Evolutionary conservation across 768 basidiomycete genomes (phyloP).

Genomic region (Guyanaporus albipodus): DNA sequence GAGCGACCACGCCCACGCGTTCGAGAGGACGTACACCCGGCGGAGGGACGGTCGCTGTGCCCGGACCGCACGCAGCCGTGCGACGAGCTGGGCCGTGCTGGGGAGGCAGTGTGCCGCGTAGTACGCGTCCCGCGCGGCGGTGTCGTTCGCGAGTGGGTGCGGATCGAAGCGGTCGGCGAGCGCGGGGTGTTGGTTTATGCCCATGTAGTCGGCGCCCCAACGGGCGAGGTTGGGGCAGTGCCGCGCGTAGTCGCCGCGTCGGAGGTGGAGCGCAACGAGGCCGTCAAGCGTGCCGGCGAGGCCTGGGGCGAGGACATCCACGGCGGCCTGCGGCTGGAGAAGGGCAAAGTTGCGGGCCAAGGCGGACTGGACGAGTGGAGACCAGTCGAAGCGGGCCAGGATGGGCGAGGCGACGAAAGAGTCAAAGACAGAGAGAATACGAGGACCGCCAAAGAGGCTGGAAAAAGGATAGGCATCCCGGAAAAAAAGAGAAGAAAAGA

Average conservation of each 20-base stretch:
- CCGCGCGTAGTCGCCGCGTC: slow-evolving; percentile 56
- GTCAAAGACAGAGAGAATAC: slow-evolving; percentile 42
- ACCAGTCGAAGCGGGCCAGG: slow-evolving; percentile 49
- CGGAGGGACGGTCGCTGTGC: slow-evolving; percentile 27
- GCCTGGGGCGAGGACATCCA: slow-evolving; percentile 15
- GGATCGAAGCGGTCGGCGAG: slow-evolving; percentile 40
- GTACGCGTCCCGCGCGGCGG: slow-evolving; percentile 6
- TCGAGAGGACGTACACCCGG: slow-evolving; percentile 49
- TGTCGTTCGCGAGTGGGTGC: slow-evolving; percentile 2
- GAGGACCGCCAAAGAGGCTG: slow-evolving; percentile 45
- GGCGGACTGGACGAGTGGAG: slow-evolving; percentile 46
- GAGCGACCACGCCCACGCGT: slow-evolving; percentile 45
- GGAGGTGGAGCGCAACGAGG: slow-evolving; percentile 52
- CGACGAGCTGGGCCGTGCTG: slow-evolving; percentile 38
- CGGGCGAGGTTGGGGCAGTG: slow-evolving; percentile 50
- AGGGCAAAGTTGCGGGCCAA: slow-evolving; percentile 46
- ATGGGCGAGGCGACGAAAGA: slow-evolving; percentile 46
- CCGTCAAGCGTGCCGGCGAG: slow-evolving; percentile 33
- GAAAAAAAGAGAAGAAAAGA: neutral
- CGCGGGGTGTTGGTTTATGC: slow-evolving; percentile 44
- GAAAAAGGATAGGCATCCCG: neutral
- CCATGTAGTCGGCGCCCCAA: slow-evolving; percentile 46
- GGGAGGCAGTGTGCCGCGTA: slow-evolving; percentile 38
- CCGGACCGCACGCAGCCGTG: slow-evolving; percentile 34
- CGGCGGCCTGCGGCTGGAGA: slow-evolving; percentile 35